phyloP scores from a whole-genome alignment of 1,139 yeast genomes.

The Pichia sp. region DNA sequence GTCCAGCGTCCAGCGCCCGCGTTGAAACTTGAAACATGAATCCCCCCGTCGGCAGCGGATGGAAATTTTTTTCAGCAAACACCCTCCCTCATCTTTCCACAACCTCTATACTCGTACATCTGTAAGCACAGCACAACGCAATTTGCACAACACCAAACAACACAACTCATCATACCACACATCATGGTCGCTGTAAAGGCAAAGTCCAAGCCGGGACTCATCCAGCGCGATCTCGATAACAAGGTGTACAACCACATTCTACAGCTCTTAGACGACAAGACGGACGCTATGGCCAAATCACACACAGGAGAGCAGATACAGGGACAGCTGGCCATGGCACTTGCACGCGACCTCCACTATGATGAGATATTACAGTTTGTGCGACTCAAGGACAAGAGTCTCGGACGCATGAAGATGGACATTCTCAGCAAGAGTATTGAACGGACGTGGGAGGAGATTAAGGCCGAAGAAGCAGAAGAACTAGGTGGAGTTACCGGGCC shows the following conservation, averaged over 20 bases:
- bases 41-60: no score
- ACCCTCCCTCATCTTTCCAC: no score
- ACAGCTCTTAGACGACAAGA: slow-evolving; percentile 25
- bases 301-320: slow-evolving; percentile 1
- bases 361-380: slow-evolving; percentile 48
- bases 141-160: no score
- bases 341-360: slow-evolving; percentile 51
- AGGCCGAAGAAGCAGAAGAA: slow-evolving; percentile 27
- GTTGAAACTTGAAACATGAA: no score
- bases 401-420: slow-evolving; percentile 59
- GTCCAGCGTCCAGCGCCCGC: no score
- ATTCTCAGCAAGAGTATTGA: slow-evolving; percentile 38
- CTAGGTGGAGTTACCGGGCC: slow-evolving; percentile 6
- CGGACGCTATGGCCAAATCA: slow-evolving; percentile 20
- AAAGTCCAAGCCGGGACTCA: slow-evolving; percentile 16
- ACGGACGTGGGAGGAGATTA: slow-evolving; percentile 30
- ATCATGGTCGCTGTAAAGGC: no score
- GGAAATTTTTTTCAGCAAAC: no score
- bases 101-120: no score
- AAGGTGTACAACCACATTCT: slow-evolving; percentile 29
- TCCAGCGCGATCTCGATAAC: slow-evolving; percentile 27
- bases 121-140: no score
- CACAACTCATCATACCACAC: slow-evolving; percentile 9
- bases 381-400: slow-evolving; percentile 52
- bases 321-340: slow-evolving; percentile 29